These are phyloP conservation scores for Botrytis aclada DNA, from an alignment of 2,329 filamentous ascomycete genomes.

Conservation along the genomic window DNA sequence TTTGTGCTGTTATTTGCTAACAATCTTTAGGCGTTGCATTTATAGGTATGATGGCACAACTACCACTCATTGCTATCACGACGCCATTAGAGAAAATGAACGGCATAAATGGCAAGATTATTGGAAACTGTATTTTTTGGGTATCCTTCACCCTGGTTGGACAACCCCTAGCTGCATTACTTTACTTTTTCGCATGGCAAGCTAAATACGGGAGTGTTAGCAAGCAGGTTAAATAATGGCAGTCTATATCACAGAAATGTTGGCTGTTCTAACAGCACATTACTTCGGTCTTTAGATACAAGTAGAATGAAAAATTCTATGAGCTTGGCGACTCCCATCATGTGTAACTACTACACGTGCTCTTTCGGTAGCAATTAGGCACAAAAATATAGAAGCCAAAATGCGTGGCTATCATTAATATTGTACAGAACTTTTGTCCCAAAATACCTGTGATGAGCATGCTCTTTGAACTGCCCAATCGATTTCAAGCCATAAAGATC, in stretches of 20 bases:
- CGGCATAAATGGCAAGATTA: slow-evolving; percentile 69
- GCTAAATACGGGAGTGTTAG: slow-evolving; percentile 90
- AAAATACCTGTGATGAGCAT: background rate
- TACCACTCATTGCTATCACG: slow-evolving; percentile 82
- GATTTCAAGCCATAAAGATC: background rate
- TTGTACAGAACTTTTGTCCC: background rate
- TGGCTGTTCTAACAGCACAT: background rate
- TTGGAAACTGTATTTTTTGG: slow-evolving; percentile 96
- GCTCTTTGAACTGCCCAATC: no score
- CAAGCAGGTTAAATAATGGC: slow-evolving; percentile 23
- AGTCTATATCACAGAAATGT: slow-evolving; percentile 15
- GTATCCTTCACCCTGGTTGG: slow-evolving; percentile 92
- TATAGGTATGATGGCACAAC: slow-evolving; percentile 86
- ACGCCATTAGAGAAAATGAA: slow-evolving; percentile 75
- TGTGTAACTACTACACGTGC: no score
- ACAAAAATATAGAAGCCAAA: background rate
- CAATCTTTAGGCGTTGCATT: slow-evolving; percentile 73
- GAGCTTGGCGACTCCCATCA: background rate
- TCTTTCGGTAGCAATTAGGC: background rate
- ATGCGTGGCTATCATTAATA: background rate
- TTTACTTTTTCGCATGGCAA: slow-evolving; percentile 99
- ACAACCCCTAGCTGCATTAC: slow-evolving; percentile 84
- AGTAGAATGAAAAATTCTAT: background rate
- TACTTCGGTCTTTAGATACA: background rate
- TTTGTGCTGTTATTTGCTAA: slow-evolving; percentile 23